These are phyloP conservation scores for Xylaria sp. DNA, from an alignment of 2,329 filamentous ascomycete species.

Conservation along the genomic window DNA sequence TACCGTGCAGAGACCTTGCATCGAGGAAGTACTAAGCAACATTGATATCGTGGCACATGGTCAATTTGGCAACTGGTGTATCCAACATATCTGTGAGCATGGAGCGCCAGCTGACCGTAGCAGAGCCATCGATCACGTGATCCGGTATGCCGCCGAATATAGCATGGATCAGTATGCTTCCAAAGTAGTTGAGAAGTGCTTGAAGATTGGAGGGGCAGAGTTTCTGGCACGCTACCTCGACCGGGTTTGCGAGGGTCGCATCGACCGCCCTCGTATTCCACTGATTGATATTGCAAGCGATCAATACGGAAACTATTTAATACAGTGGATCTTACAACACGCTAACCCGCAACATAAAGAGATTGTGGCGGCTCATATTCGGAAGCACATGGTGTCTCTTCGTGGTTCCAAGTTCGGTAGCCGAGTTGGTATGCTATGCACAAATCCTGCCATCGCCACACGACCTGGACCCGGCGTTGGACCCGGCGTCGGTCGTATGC, in stretches of 20 bases:
- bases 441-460: slow-evolving; percentile 87
- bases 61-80: slow-evolving; percentile 99
- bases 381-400: slow-evolving; percentile 99
- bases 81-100: slow-evolving; percentile 98
- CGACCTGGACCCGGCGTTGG: slow-evolving; percentile 85
- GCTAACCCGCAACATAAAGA: slow-evolving; percentile 88
- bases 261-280: slow-evolving; percentile 91
- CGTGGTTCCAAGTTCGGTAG: slow-evolving; percentile 98
- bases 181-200: slow-evolving; percentile 98
- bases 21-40: slow-evolving; percentile 92
- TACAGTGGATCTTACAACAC: slow-evolving; percentile 95
- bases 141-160: slow-evolving; percentile 91
- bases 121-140: slow-evolving; percentile 92
- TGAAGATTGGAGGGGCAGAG: slow-evolving; percentile 91
- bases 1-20: slow-evolving; percentile 80
- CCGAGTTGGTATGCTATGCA: slow-evolving; percentile 97
- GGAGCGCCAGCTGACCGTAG: slow-evolving; percentile 89
- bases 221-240: slow-evolving; percentile 93
- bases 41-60: slow-evolving; percentile 97
- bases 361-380: slow-evolving; percentile 89
- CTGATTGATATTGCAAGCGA: slow-evolving; percentile 98
- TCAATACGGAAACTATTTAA: slow-evolving; percentile 97
- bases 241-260: slow-evolving; percentile 88
- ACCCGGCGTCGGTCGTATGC: slow-evolving; percentile 65
- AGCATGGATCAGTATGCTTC: slow-evolving; percentile 99